Evolutionary conservation across 495 filamentous ascomycete species (phyloP).

Genomic region (Oidiodendron maius): DNA sequence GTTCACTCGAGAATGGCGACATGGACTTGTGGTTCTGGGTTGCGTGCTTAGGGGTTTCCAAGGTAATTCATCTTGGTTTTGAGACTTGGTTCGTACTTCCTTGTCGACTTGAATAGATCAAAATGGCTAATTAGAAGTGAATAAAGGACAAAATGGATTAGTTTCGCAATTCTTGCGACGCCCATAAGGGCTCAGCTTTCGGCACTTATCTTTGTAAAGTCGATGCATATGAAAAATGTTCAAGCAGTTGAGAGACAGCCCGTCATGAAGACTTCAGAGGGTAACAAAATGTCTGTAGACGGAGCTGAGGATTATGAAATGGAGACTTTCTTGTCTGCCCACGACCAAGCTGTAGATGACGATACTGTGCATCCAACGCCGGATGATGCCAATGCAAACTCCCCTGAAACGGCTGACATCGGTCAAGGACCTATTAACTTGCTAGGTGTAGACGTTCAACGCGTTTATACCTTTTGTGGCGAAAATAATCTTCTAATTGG

Average conservation of each 20-base stretch:
- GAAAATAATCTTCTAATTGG: background rate
- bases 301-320: background rate
- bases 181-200: background rate
- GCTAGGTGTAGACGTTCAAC: background rate
- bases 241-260: background rate
- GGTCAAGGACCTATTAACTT: background rate
- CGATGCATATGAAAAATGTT: background rate
- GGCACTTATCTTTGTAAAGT: background rate
- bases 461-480: background rate
- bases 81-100: too few species aligned
- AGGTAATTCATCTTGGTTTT: background rate
- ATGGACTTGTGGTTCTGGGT: background rate
- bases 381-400: background rate
- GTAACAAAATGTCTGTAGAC: too few species aligned
- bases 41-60: background rate
- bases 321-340: background rate
- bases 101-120: background rate
- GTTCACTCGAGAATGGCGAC: background rate
- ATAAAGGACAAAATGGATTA: background rate
- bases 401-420: background rate
- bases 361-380: background rate
- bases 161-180: background rate
- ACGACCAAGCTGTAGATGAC: background rate
- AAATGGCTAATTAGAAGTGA: background rate
- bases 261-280: background rate